Evolutionary conservation across 169 alveolate species (phyloP), one percentile per base, ranked within the genome.

Genomic region (Eimeria nieschulzi): DNA sequence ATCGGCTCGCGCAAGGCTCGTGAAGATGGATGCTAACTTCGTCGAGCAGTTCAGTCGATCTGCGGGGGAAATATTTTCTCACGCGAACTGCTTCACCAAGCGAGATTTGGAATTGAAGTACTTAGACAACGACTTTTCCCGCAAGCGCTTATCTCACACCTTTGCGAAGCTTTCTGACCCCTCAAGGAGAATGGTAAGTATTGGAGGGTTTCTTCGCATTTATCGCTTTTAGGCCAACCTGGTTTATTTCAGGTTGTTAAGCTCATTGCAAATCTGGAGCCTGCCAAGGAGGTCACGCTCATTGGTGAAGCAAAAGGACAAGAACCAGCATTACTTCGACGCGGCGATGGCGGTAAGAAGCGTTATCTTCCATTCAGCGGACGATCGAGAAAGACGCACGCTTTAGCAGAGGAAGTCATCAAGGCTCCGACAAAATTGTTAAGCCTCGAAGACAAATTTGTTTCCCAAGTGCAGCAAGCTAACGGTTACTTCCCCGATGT

Each of bases 401-500:
- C 84, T 23, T 25, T 26, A 46, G 82, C 80, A 7, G 82, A 84
- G 9, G 83, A 64, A 26, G 72, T 25, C 1, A 66, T 68, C 79
- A 82, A 82, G 53, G 79, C 79, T 59, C 90, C 90, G n/a, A 39
- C 75, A 53, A 66, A 76, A 33, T 82, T 90, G 12, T 73, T 76
- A 15, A 90, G 71, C 59, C 83, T 90, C 63, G 93, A 90, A 33
- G 90, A 76, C 71, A 61, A 79, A 63, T 46, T 83, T 5, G 90
- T 90, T 23, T 78, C 90, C 26, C 80, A 79, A 56, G 85, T 59
- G 12, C 93, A 78, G 23, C 53, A 79, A 26, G 90, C 72, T 8
- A 78, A 66, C 26, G 93, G 88, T 72, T 90, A 70, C 72, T 90
- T 76, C 83, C 93, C 93, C 2, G 90, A 90, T 33, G 90, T 90